Conservation (phyloP, 140 eudicot genomes). For the Oenanthe javanica region DNA sequence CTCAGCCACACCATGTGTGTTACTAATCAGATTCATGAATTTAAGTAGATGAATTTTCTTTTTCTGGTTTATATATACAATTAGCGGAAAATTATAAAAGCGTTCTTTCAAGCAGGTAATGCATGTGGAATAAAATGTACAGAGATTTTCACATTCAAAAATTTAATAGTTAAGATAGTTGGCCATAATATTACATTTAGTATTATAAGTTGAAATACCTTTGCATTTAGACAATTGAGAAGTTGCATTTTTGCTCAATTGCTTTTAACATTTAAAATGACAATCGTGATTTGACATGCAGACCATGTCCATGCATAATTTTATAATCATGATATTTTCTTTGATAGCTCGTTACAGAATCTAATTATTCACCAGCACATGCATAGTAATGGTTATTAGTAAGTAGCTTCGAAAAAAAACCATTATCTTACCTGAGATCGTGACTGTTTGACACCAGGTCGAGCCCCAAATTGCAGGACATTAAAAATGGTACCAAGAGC, state of each 20-base stretch:
- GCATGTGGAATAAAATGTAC: not conserved
- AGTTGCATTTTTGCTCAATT: not conserved
- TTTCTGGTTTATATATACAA: not conserved
- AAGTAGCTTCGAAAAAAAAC: not conserved
- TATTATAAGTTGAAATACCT: too few species aligned
- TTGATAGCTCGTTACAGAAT: not conserved
- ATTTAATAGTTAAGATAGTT: not conserved
- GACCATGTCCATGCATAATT: not conserved
- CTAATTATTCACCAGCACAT: not conserved
- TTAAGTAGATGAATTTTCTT: not conserved
- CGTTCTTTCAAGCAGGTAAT: not conserved
- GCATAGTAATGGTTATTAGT: not conserved
- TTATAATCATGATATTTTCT: not conserved
- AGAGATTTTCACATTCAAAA: not conserved
- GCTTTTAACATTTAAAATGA: not conserved
- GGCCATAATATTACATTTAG: not conserved
- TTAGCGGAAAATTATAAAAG: not conserved
- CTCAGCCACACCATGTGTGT: not conserved
- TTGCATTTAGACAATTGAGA: not conserved
- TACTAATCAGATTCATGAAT: not conserved
- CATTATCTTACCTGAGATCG: constrained; percentile 20
- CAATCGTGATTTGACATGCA: not conserved
- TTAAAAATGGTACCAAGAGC: constrained; percentile 13
- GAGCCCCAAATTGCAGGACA: constrained; percentile 36
- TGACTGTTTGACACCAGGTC: constrained; percentile 11